phyloP scores from a whole-genome alignment of 202 grass and related monocot genomes.

The Musa balbisiana region DNA sequence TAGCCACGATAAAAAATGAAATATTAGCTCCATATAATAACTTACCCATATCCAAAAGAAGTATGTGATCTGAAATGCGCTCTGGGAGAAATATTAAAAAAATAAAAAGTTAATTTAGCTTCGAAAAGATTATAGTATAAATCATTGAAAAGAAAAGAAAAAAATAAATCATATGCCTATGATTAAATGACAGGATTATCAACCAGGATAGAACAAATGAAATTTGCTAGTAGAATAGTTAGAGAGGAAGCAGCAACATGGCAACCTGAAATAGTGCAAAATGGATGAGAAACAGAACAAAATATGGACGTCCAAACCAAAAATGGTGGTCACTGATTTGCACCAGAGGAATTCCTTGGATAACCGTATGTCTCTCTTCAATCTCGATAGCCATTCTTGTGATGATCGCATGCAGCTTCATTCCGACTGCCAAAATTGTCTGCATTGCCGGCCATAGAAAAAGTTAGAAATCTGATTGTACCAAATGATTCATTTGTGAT shows the following conservation, averaged over 20 bases:
- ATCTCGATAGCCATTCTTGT: conserved; percentile 86
- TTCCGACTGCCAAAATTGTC: conserved; percentile 79
- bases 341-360: conserved; percentile 91
- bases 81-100: conserved; percentile 48
- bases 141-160: conserved; percentile 4
- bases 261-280: conserved; percentile 81
- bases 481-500: background rate
- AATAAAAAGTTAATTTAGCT: background rate
- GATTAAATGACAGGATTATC: background rate
- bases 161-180: background rate
- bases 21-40: background rate
- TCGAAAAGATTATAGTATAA: background rate
- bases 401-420: conserved; percentile 95
- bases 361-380: conserved; percentile 65
- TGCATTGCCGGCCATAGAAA: conserved; percentile 17
- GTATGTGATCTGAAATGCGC: conserved; percentile 73
- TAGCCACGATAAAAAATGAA: conserved; percentile 39
- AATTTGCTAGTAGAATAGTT: background rate
- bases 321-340: conserved; percentile 83
- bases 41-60: conserved; percentile 50
- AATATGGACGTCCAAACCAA: conserved; percentile 65
- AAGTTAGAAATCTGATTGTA: conserved; percentile 7
- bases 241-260: background rate
- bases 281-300: conserved; percentile 91
- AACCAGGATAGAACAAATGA: background rate